Percentiles rank a stretch among this genome's conserved stretches.
These are phyloP conservation scores for Fusarium fujikuroi DNA, from an alignment of 2,329 filamentous ascomycete species.

Conservation along the genomic window DNA sequence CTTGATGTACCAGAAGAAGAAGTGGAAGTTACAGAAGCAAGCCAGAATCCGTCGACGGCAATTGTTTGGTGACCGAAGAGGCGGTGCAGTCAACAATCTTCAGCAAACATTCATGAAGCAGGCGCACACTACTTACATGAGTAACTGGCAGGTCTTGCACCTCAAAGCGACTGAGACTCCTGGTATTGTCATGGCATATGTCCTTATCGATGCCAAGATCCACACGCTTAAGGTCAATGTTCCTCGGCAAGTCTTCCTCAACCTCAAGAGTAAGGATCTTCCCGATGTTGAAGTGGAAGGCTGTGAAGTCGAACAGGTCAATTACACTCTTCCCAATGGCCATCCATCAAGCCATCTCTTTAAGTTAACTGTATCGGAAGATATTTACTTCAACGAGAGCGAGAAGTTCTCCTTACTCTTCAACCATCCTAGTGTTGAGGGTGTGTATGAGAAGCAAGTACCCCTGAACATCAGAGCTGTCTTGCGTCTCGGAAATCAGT, in stretches of 20 bases:
- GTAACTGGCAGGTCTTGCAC: constrained; percentile 95
- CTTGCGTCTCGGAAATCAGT: constrained; percentile 88
- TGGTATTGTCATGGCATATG: constrained; percentile 87
- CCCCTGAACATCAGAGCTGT: constrained; percentile 88
- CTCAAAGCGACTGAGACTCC: constrained; percentile 84
- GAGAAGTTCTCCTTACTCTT: constrained; percentile 86
- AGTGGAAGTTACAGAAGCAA: constrained; percentile 98
- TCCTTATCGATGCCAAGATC: constrained; percentile 92
- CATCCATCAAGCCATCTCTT: constrained; percentile 95
- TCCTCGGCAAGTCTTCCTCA: constrained; percentile 88
- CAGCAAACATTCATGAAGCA: constrained; percentile 86
- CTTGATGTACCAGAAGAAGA: constrained; percentile 94
- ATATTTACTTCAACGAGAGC: constrained; percentile 84
- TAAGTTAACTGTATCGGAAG: constrained; percentile 89
- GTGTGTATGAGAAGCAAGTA: constrained; percentile 94
- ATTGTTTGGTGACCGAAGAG: constrained; percentile 87
- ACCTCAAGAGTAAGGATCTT: constrained; percentile 86
- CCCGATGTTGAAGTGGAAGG: constrained; percentile 88
- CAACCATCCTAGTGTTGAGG: constrained; percentile 93
- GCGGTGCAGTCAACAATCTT: constrained; percentile 61
- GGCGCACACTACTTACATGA: constrained; percentile 88
- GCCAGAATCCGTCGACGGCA: constrained; percentile 86
- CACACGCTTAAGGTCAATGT: constrained; percentile 90
- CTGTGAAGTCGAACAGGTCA: constrained; percentile 92
- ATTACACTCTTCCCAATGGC: constrained; percentile 91